Percentiles rank a stretch among this genome's conserved stretches.
Evolutionary conservation across 345 rosid species (phyloP).

Genomic region (Acer yangbiense): DNA sequence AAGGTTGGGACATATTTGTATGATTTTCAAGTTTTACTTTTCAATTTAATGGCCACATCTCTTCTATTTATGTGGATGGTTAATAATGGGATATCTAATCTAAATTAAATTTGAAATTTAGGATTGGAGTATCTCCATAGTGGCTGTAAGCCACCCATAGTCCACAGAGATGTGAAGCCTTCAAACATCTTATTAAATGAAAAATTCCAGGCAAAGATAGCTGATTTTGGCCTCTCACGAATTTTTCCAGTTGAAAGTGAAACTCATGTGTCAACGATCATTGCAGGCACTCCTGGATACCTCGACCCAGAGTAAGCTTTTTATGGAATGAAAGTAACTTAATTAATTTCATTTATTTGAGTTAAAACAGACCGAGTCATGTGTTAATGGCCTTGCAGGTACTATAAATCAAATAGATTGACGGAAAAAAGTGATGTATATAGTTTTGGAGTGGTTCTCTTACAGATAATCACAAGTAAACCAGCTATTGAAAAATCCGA

Average conservation of each 20-base stretch:
- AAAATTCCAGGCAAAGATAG: constrained; percentile 52
- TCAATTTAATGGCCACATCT: too few species aligned
- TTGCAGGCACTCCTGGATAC: constrained; percentile 59
- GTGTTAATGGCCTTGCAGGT: constrained; percentile 18
- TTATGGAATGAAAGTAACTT: background rate
- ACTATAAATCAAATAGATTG: constrained; percentile 32
- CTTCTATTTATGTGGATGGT: too few species aligned
- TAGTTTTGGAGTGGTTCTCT: constrained; percentile 48
- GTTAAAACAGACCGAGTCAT: background rate
- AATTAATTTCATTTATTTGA: background rate
- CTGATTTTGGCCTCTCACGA: constrained; percentile 66
- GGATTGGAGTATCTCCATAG: constrained; percentile 66
- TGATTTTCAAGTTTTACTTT: background rate
- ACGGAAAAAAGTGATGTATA: constrained; percentile 50
- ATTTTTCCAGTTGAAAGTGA: constrained; percentile 34
- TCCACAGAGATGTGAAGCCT: constrained; percentile 61
- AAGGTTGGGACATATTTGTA: constrained; percentile 35
- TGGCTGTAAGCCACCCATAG: constrained; percentile 61
- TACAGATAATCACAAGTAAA: constrained; percentile 39
- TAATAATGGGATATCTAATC: background rate
- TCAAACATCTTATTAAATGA: constrained; percentile 56
- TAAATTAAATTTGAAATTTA: constrained; percentile 3
- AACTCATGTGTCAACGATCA: constrained; percentile 40
- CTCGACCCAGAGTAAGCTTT: constrained; percentile 27
- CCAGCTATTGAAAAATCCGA: constrained; percentile 28